Conservation (phyloP, 2,329 filamentous ascomycete species). For the Xylaria digitata region DNA sequence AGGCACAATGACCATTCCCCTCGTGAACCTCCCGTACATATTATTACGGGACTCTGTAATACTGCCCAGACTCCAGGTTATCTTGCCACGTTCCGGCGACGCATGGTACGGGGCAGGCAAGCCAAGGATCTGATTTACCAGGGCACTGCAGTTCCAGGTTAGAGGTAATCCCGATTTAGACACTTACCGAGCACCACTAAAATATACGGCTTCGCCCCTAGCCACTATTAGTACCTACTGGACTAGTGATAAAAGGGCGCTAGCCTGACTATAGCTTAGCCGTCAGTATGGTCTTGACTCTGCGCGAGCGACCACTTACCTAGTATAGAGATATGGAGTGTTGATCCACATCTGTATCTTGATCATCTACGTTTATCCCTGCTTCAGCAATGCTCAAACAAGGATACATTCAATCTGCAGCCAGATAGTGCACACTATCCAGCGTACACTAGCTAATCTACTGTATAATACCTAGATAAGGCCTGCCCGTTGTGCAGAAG, state of each 20-base stretch:
- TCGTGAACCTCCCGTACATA: background rate
- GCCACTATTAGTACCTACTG: too few species aligned
- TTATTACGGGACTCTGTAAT: background rate
- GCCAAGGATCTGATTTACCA: background rate
- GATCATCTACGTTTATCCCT: slow-evolving; percentile 11
- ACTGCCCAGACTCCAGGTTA: background rate
- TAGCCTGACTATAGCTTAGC: background rate
- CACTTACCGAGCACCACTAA: too few species aligned
- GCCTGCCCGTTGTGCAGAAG: too few species aligned
- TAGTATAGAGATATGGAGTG: background rate
- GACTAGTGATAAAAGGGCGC: background rate
- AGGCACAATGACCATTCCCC: background rate
- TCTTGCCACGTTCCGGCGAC: background rate
- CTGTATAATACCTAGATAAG: too few species aligned
- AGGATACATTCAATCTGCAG: slow-evolving; percentile 3
- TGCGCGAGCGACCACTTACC: background rate
- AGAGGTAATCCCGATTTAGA: too few species aligned
- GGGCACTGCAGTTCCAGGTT: background rate
- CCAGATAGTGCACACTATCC: too few species aligned
- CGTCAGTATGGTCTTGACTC: too few species aligned
- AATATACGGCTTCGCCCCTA: too few species aligned
- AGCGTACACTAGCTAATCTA: too few species aligned
- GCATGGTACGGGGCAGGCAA: background rate
- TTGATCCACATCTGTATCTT: background rate
- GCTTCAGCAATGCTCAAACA: slow-evolving; percentile 4